Percentiles rank a stretch among this genome's conserved stretches.
These are phyloP conservation scores for Apiotrichum sp. DNA, from an alignment of 1,284 basidiomycete species.

Conservation along the genomic window DNA sequence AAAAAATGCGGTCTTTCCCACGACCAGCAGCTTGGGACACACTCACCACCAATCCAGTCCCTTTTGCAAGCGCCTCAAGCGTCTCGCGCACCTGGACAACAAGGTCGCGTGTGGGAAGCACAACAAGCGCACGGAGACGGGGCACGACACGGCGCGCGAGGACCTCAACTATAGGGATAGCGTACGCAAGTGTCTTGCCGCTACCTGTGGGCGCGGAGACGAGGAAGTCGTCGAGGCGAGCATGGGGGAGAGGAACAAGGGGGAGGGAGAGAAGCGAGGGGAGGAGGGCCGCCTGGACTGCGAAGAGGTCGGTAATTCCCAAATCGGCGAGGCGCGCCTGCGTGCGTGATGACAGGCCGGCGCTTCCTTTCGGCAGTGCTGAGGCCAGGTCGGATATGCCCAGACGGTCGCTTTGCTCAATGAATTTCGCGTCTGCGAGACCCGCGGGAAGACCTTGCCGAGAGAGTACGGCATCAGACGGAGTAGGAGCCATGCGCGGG, in stretches of 20 bases:
- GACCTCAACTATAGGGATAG: conserved; percentile 83
- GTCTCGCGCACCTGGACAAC: conserved; percentile 89
- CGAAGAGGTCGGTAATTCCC: conserved; percentile 76
- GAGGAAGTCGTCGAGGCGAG: conserved; percentile 73
- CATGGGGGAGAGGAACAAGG: conserved; percentile 60
- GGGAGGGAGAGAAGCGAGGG: conserved; percentile 35
- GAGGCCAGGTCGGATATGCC: conserved; percentile 50
- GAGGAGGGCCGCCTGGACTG: conserved; percentile 48
- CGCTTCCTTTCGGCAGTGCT: conserved; percentile 40
- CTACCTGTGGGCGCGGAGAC: conserved; percentile 98
- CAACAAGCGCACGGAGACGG: conserved; percentile 80
- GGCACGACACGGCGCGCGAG: conserved; percentile 68
- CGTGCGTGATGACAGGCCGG: conserved; percentile 58
- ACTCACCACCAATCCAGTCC: conserved; percentile 74
- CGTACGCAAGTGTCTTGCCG: conserved; percentile 93
- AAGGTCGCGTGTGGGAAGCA: conserved; percentile 93
- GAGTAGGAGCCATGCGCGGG: conserved; percentile 62
- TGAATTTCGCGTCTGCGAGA: conserved; percentile 62
- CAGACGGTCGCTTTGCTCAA: conserved; percentile 56
- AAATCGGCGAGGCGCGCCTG: conserved; percentile 62
- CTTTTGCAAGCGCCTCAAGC: conserved; percentile 75
- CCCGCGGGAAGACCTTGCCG: conserved; percentile 72
- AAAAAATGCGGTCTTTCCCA: too few species aligned
- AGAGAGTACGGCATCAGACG: conserved; percentile 61
- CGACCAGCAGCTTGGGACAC: too few species aligned